Conservation (phyloP, 2,329 filamentous ascomycete species). For the Aspergillus aculeatus region DNA sequence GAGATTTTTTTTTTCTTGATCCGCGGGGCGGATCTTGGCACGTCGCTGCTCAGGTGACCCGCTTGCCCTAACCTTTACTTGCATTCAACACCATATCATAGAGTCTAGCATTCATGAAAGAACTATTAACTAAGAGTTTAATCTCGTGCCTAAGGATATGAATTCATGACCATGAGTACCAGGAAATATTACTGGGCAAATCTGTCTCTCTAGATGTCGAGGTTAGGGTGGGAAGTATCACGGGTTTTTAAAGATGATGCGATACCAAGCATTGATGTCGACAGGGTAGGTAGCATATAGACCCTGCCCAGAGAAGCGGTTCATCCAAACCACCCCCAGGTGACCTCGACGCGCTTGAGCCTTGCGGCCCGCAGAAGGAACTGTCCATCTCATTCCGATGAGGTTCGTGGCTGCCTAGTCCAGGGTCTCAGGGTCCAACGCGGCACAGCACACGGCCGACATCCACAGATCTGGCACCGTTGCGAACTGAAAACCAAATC, state of each 20-base stretch:
- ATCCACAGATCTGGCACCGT: no score
- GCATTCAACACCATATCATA: not conserved
- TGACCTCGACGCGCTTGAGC: no score
- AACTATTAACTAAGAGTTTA: no score
- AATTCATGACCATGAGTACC: no score
- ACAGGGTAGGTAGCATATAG: not conserved
- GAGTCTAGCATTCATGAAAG: no score
- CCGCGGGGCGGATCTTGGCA: constrained; percentile 1
- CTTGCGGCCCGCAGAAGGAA: constrained; percentile 1
- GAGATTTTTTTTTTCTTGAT: not conserved
- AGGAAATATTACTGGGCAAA: no score
- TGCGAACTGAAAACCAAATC: no score
- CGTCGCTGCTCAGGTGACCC: constrained; percentile 12
- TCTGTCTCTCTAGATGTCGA: no score
- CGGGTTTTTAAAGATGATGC: not conserved
- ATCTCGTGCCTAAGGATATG: no score
- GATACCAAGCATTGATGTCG: not conserved
- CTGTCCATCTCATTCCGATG: not conserved
- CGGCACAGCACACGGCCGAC: not conserved
- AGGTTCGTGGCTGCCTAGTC: not conserved
- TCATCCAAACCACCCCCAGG: no score
- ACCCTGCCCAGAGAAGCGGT: not conserved
- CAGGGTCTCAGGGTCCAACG: constrained; percentile 5
- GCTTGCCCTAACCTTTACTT: constrained; percentile 10
- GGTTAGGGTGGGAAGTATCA: no score